Evolutionary conservation across 2,329 filamentous ascomycete species (phyloP).

Genomic region (Cylindrodendrum hubeiense): DNA sequence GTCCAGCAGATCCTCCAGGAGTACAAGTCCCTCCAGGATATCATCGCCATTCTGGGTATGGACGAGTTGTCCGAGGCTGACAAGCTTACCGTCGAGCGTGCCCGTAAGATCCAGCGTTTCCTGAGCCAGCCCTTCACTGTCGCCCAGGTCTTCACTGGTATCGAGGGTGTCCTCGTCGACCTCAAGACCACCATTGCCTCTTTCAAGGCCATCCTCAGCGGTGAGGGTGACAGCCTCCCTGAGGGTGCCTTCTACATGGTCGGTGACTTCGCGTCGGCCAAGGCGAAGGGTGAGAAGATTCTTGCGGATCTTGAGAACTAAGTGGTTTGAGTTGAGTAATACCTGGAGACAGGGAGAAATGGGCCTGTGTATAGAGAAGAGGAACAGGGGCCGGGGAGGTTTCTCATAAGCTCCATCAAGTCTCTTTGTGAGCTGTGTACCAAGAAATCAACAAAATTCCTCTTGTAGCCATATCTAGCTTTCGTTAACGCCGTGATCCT

Average conservation of each 20-base stretch:
- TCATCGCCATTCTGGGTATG: conserved; percentile 99
- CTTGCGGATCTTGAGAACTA: conserved; percentile 88
- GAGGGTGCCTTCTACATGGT: conserved; percentile 99
- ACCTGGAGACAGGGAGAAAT: conserved; percentile 48
- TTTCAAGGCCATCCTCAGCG: conserved; percentile 96
- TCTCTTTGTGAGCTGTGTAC: conserved; percentile 73
- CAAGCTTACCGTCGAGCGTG: conserved; percentile 99
- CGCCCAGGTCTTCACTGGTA: conserved; percentile 85
- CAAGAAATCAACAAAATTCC: conserved; percentile 66
- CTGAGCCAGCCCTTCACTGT: conserved; percentile 98
- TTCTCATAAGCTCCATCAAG: conserved; percentile 67
- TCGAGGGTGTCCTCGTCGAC: conserved; percentile 97
- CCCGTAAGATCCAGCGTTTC: conserved; percentile 99
- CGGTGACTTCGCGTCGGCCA: conserved; percentile 92
- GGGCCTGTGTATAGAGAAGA: conserved; percentile 70
- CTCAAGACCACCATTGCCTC: conserved; percentile 98
- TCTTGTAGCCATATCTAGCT: conserved; percentile 54
- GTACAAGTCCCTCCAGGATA: conserved; percentile 99
- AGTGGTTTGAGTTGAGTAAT: conserved; percentile 53
- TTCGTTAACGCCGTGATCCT: conserved; percentile 41
- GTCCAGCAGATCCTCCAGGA: conserved; percentile 99
- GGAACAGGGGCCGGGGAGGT: conserved; percentile 62
- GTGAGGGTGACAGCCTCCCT: conserved; percentile 95
- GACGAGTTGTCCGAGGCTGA: conserved; percentile 99
- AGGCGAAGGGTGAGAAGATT: conserved; percentile 99